Conservation (phyloP, 2,329 filamentous ascomycete genomes). For the Xylariaceae sp. region DNA sequence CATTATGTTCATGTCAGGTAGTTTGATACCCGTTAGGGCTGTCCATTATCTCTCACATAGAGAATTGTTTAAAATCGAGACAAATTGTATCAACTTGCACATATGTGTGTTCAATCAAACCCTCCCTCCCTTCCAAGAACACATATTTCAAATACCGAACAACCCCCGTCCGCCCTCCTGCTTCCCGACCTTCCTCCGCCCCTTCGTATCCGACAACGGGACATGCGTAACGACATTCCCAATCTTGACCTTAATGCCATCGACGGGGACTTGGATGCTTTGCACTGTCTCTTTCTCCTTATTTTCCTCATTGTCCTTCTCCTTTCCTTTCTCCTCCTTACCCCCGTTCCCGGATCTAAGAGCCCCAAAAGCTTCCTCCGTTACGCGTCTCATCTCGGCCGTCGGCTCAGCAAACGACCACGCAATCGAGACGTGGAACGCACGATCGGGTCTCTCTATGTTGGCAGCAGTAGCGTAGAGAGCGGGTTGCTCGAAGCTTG, state of each 20-base stretch:
- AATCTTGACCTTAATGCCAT: slow-evolving; percentile 67
- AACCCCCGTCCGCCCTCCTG: slow-evolving; percentile 7
- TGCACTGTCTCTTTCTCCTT: too few species aligned
- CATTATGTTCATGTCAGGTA: neutral
- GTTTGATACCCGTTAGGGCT: neutral
- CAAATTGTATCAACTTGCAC: too few species aligned
- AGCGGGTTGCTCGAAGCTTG: slow-evolving; percentile 58
- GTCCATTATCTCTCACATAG: too few species aligned
- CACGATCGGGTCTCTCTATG: slow-evolving; percentile 32
- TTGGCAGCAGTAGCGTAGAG: slow-evolving; percentile 53
- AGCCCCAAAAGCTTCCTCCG: slow-evolving; percentile 28
- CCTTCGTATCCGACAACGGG: slow-evolving; percentile 30
- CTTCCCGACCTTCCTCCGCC: neutral
- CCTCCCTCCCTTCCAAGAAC: neutral
- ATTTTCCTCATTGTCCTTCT: too few species aligned
- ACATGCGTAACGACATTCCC: slow-evolving; percentile 61
- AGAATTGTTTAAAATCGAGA: too few species aligned
- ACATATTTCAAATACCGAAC: slow-evolving; percentile 13
- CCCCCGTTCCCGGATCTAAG: too few species aligned
- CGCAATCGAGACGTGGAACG: slow-evolving; percentile 85
- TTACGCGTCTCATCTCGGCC: slow-evolving; percentile 38
- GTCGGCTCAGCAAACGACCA: slow-evolving; percentile 65
- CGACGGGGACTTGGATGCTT: slow-evolving; percentile 46
- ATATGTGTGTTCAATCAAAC: too few species aligned
- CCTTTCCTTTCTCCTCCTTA: too few species aligned